phyloP scores from a whole-genome alignment of 306 rosid species.

The Begonia loranthoides region DNA sequence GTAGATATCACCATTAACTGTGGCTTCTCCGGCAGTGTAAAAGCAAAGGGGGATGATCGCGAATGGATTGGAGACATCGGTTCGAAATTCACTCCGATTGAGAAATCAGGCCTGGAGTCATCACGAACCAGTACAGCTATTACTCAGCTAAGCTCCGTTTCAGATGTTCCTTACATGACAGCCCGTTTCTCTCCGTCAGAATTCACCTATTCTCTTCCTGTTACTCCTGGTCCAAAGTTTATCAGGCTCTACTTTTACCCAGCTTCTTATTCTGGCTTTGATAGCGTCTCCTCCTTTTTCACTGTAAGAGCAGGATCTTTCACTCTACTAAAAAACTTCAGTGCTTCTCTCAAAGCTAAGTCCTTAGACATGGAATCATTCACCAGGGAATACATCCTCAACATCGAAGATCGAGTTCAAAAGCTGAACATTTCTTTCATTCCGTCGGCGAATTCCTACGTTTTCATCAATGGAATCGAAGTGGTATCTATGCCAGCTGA shows the following conservation, averaged over 20 bases:
- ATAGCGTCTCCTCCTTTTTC: slow-evolving; percentile 20
- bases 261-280: slow-evolving; percentile 2
- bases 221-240: slow-evolving; percentile 32
- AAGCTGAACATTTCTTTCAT: slow-evolving; percentile 27
- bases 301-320: slow-evolving; percentile 35
- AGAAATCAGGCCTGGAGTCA: not conserved
- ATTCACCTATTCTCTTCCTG: slow-evolving; percentile 35
- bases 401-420: slow-evolving; percentile 10
- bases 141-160: not conserved
- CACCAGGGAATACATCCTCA: slow-evolving; percentile 26
- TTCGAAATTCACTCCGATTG: slow-evolving; percentile 4
- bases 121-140: not conserved
- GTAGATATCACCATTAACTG: slow-evolving; percentile 10
- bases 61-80: slow-evolving; percentile 12
- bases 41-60: not conserved
- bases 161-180: slow-evolving; percentile 4
- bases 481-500: slow-evolving; percentile 54
- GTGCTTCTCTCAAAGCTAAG: slow-evolving; percentile 17
- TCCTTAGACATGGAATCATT: not conserved
- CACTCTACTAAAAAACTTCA: slow-evolving; percentile 38
- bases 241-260: slow-evolving; percentile 36
- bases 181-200: slow-evolving; percentile 17
- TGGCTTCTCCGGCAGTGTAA: not conserved
- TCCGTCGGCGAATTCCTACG: slow-evolving; percentile 25
- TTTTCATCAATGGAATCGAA: slow-evolving; percentile 66